Evolutionary conservation across 495 filamentous ascomycete species (phyloP).

Genomic region (Tuber melanosporum): DNA sequence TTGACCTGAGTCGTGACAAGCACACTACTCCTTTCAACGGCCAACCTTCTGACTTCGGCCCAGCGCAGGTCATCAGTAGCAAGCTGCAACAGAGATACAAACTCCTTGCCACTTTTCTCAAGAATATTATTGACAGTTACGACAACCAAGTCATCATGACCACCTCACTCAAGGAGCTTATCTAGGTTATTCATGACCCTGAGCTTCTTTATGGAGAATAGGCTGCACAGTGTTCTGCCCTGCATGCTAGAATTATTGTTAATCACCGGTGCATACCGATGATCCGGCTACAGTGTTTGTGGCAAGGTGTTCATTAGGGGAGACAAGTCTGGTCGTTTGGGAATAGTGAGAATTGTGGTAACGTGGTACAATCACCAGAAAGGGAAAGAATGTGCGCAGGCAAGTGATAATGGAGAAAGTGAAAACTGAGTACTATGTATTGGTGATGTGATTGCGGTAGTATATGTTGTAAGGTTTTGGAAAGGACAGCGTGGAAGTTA

Average conservation of each 20-base stretch:
- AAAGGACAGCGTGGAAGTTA: too few species aligned
- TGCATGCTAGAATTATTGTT: conserved; percentile 92
- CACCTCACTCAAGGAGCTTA: conserved; percentile 75
- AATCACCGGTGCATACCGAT: too few species aligned
- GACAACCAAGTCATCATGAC: conserved; percentile 98
- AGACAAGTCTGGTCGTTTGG: too few species aligned
- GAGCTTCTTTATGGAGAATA: conserved; percentile 95
- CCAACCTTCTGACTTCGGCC: conserved; percentile 78
- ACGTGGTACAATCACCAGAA: too few species aligned
- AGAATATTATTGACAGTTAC: conserved; percentile 85
- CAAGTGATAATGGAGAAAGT: too few species aligned
- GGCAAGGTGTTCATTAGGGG: too few species aligned
- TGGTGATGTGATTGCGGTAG: too few species aligned
- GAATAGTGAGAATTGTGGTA: too few species aligned
- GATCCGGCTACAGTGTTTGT: too few species aligned
- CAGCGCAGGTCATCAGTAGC: conserved; percentile 75
- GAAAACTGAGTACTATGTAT: too few species aligned
- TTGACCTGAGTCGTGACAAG: conserved; percentile 93
- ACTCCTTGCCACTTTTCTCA: conserved; percentile 66
- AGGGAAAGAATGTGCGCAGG: too few species aligned
- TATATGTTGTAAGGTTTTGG: too few species aligned
- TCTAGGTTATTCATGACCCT: conserved; percentile 78
- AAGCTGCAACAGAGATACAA: conserved; percentile 87
- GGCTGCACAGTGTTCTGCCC: conserved; percentile 85
- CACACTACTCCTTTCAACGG: conserved; percentile 91